Evolutionary conservation across 257 asterid species (phyloP).

Genomic region (Fraxinus anomala): DNA sequence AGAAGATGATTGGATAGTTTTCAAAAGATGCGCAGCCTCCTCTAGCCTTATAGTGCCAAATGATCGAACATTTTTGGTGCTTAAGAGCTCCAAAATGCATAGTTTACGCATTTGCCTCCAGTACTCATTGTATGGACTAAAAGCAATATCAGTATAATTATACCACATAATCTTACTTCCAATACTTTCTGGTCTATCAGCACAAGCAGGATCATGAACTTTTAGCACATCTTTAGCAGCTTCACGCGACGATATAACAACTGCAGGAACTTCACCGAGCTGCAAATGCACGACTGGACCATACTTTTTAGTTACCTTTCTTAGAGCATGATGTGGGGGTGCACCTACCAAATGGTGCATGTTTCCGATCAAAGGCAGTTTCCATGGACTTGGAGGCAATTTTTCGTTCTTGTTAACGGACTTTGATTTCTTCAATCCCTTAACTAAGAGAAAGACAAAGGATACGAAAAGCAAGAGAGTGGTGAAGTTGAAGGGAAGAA

Average conservation of each 20-base stretch:
- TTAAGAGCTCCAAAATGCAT: neutral
- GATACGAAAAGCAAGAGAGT: too few species aligned
- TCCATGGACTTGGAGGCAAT: too few species aligned
- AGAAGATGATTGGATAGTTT: neutral
- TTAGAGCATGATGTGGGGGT: neutral
- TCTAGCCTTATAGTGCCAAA: neutral
- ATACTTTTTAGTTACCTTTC: slow-evolving; percentile 8
- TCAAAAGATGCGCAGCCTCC: neutral
- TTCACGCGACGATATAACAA: slow-evolving; percentile 27
- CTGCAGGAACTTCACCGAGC: slow-evolving; percentile 18
- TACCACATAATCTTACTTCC: too few species aligned
- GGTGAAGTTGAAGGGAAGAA: too few species aligned
- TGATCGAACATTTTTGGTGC: neutral
- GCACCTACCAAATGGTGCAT: slow-evolving; percentile 16
- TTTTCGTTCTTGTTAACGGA: too few species aligned
- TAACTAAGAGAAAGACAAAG: too few species aligned
- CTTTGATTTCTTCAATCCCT: too few species aligned
- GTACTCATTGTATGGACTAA: neutral
- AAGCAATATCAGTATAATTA: neutral
- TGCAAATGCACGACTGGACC: slow-evolving; percentile 26
- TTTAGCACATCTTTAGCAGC: slow-evolving; percentile 22
- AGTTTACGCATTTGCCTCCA: neutral
- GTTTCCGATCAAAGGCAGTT: slow-evolving; percentile 8
- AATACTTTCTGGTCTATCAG: neutral
- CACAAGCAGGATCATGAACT: slow-evolving; percentile 25